phyloP scores from a whole-genome alignment of 2,329 filamentous ascomycete genomes.

The Fusarium neocosmosporiellum region DNA sequence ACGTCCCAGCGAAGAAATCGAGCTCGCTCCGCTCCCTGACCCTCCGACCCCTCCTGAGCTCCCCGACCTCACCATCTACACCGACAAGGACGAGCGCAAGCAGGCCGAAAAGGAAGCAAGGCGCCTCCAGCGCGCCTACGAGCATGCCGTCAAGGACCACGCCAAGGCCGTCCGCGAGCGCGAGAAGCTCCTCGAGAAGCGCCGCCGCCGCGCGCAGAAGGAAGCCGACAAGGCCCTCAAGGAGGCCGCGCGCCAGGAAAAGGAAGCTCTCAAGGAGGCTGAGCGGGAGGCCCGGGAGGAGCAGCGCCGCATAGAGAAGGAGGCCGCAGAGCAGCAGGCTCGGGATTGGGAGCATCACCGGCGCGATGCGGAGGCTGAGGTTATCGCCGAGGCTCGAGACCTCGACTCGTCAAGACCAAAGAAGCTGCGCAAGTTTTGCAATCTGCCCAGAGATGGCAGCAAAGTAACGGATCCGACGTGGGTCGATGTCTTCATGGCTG shows the following conservation, averaged over 20 bases:
- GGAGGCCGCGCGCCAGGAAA: constrained; percentile 45
- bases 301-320: constrained; percentile 24
- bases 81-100: constrained; percentile 74
- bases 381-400: constrained; percentile 15
- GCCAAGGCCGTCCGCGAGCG: constrained; percentile 73
- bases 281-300: constrained; percentile 44
- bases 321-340: constrained; percentile 16
- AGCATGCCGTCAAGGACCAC: constrained; percentile 73
- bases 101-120: constrained; percentile 76
- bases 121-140: constrained; percentile 71
- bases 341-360: constrained; percentile 7
- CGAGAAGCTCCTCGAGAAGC: constrained; percentile 68
- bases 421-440: constrained; percentile 83
- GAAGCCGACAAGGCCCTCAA: constrained; percentile 48
- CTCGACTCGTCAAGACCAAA: constrained; percentile 46
- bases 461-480: constrained; percentile 76
- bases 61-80: constrained; percentile 68
- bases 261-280: constrained; percentile 43
- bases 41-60: constrained; percentile 58
- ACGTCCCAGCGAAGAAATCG: constrained; percentile 17
- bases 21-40: constrained; percentile 53
- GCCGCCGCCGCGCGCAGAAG: constrained; percentile 56
- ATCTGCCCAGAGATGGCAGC: constrained; percentile 67
- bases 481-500: constrained; percentile 83
- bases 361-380: constrained; percentile 7